Percentiles rank a stretch among this genome's conserved stretches.
Conservation (phyloP, 495 filamentous ascomycete genomes). For the Stereocaulon alpinum region DNA sequence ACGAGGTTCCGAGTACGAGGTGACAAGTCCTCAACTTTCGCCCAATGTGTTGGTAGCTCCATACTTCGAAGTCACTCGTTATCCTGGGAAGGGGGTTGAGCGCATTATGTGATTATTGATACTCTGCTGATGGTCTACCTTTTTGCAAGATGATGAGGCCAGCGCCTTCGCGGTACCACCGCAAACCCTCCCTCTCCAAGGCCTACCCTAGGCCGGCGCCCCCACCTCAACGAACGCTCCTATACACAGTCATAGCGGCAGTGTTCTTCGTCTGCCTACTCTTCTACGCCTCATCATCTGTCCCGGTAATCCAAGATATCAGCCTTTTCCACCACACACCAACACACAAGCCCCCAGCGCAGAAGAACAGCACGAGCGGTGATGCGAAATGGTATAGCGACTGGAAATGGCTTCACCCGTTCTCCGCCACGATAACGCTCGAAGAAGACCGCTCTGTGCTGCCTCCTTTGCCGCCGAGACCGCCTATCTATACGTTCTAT, state of each 20-base stretch:
- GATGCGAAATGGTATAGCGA: conserved; percentile 78
- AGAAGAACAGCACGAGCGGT: conserved; percentile 67
- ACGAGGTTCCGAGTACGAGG: too few relatives aligned
- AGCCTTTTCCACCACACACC: conserved; percentile 48
- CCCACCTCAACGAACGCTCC: conserved; percentile 17
- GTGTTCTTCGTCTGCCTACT: conserved; percentile 36
- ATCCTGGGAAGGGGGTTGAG: neutral
- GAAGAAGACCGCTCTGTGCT: conserved; percentile 83
- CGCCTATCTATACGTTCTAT: conserved; percentile 89
- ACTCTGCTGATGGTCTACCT: neutral
- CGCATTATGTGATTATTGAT: neutral
- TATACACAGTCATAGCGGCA: conserved; percentile 23
- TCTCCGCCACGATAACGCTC: conserved; percentile 73
- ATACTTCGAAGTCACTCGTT: neutral
- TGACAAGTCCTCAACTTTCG: neutral
- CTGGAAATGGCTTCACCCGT: conserved; percentile 82
- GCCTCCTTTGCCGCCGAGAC: conserved; percentile 60
- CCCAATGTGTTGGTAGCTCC: neutral
- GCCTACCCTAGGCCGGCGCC: conserved; percentile 8
- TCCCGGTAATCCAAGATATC: conserved; percentile 24
- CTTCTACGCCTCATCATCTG: conserved; percentile 28
- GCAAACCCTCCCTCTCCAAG: conserved; percentile 14
- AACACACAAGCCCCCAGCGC: conserved; percentile 62
- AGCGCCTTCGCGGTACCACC: conserved; percentile 5
- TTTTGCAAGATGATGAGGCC: neutral